Conservation (phyloP, 352 stramenopile genomes). For the Peronospora belbahrii region DNA sequence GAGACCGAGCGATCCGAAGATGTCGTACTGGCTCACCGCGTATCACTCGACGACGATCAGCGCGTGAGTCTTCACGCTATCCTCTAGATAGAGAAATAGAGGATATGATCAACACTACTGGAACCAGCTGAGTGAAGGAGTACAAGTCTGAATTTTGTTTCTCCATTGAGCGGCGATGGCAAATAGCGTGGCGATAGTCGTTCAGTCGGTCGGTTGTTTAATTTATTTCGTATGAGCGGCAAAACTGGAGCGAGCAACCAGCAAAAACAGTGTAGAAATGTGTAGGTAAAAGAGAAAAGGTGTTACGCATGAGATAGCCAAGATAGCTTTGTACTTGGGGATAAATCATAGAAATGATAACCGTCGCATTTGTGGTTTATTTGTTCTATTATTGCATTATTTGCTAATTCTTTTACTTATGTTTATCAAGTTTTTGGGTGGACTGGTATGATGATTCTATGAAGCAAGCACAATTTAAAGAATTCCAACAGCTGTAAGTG, state of each 20-base stretch:
- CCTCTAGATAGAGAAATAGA: slow-evolving; percentile 28
- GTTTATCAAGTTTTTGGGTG: no score
- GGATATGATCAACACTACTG: slow-evolving; percentile 1
- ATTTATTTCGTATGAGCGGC: slow-evolving; percentile 35
- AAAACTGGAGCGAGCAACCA: slow-evolving; percentile 12
- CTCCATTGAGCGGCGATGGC: not conserved
- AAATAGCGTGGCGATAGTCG: slow-evolving; percentile 1
- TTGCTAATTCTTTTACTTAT: no score
- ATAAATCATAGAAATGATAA: slow-evolving; percentile 9
- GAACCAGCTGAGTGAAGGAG: slow-evolving; percentile 4
- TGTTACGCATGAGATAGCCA: slow-evolving; percentile 9
- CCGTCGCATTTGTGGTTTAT: slow-evolving; percentile 16
- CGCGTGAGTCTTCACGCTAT: slow-evolving; percentile 61
- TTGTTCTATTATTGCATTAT: no score
- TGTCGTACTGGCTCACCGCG: slow-evolving; percentile 47
- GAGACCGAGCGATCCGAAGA: slow-evolving; percentile 35
- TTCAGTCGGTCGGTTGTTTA: slow-evolving; percentile 26
- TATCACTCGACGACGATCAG: slow-evolving; percentile 52
- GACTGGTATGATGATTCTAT: no score
- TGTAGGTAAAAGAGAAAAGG: slow-evolving; percentile 4
- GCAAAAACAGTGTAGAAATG: slow-evolving; percentile 13
- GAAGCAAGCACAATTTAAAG: no score
- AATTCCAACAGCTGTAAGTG: slow-evolving; percentile 26
- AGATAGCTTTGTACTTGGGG: not conserved
- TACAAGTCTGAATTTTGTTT: slow-evolving; percentile 2